These are phyloP conservation scores for Nyctanthes arbortristis DNA, from an alignment of 257 asterid species.

Conservation along the genomic window DNA sequence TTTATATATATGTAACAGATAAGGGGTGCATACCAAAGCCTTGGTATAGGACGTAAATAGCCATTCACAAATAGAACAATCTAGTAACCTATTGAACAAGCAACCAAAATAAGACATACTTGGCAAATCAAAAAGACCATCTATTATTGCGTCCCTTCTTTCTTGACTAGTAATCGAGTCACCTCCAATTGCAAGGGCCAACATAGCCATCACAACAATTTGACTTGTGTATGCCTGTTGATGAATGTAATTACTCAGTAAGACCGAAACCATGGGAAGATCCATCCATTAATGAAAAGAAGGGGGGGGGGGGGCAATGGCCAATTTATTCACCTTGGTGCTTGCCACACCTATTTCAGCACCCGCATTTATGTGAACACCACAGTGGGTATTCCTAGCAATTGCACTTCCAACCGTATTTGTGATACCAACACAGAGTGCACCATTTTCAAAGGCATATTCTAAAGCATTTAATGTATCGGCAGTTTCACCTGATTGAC, in stretches of 20 bases:
- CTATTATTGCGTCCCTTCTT: constrained; percentile 84
- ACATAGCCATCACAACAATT: constrained; percentile 96
- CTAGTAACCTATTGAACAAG: constrained; percentile 11
- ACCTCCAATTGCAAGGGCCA: constrained; percentile 94
- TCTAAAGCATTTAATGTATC: constrained; percentile 92
- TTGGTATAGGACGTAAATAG: neutral
- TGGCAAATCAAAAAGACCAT: constrained; percentile 88
- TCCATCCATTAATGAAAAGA: neutral
- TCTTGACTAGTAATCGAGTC: constrained; percentile 76
- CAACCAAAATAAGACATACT: constrained; percentile 43
- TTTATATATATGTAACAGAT: constrained; percentile 14
- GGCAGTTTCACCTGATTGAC: constrained; percentile 99
- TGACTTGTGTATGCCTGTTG: constrained; percentile 97
- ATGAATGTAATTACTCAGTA: constrained; percentile 22
- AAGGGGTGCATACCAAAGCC: constrained; percentile 8
- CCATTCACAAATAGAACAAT: neutral
- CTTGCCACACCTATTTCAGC: constrained; percentile 99
- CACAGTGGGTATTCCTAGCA: constrained; percentile 95
- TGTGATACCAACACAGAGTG: constrained; percentile 95
- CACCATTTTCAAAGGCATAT: constrained; percentile 93
- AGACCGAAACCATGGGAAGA: constrained; percentile 10
- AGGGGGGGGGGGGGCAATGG: constrained; percentile 13
- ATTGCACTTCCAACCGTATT: constrained; percentile 98
- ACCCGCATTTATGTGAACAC: constrained; percentile 97
- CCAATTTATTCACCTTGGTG: constrained; percentile 61